Conservation (phyloP, 257 asterid genomes). For the Solanum gandarillasii region DNA sequence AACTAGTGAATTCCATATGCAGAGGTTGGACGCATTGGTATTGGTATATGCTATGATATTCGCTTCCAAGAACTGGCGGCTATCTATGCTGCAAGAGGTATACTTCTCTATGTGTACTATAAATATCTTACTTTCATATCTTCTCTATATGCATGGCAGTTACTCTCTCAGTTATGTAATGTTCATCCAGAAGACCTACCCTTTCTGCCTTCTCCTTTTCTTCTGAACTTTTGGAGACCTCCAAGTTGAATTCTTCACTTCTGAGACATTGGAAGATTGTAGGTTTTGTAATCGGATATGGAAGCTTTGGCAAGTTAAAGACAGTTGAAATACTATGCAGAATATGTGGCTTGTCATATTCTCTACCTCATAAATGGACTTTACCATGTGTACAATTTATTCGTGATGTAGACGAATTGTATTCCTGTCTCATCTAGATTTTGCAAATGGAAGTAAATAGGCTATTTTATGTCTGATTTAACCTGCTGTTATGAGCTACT, state of each 20-base stretch:
- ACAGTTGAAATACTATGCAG: background rate
- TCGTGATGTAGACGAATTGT: background rate
- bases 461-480: background rate
- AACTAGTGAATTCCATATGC: conserved; percentile 14
- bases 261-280: background rate
- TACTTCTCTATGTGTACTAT: background rate
- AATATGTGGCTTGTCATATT: background rate
- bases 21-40: conserved; percentile 86
- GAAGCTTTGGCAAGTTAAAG: background rate
- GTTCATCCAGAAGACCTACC: background rate
- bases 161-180: background rate
- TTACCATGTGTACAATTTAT: background rate
- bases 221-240: background rate
- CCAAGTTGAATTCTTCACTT: background rate
- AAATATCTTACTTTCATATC: background rate
- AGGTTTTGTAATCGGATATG: background rate
- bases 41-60: conserved; percentile 85
- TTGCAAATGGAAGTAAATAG: background rate
- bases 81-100: conserved; percentile 82
- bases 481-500: background rate
- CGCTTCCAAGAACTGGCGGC: conserved; percentile 78
- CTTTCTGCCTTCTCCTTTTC: background rate
- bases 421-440: background rate
- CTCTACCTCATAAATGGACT: background rate
- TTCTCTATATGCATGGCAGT: background rate